Conservation (phyloP, 2,329 filamentous ascomycete species). For the Aspergillus sp. region DNA sequence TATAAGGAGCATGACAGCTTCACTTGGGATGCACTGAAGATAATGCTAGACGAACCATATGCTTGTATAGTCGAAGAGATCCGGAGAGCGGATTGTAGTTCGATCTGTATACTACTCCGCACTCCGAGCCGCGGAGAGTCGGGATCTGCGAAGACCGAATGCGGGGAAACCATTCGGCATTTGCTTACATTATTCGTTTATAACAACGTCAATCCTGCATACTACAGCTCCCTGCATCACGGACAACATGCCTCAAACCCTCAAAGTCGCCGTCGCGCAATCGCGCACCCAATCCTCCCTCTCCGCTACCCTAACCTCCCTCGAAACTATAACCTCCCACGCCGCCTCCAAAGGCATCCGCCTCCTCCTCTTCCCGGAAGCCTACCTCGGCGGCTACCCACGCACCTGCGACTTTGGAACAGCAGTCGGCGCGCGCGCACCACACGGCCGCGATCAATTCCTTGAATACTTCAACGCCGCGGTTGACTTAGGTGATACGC, state of each 20-base stretch:
- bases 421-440: slow-evolving; percentile 61
- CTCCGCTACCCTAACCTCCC: slow-evolving; percentile 56
- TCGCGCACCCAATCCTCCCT: slow-evolving; percentile 37
- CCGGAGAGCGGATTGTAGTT: too few relatives aligned
- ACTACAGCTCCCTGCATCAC: not conserved
- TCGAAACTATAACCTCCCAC: slow-evolving; percentile 55
- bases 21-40: too few relatives aligned
- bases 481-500: slow-evolving; percentile 78
- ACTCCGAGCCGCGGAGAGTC: too few relatives aligned
- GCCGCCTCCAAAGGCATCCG: slow-evolving; percentile 58
- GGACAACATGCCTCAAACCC: slow-evolving; percentile 30
- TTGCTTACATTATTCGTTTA: too few relatives aligned
- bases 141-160: too few relatives aligned
- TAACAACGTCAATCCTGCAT: too few relatives aligned
- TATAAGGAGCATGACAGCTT: too few relatives aligned
- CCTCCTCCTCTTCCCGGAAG: slow-evolving; percentile 83
- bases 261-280: slow-evolving; percentile 43
- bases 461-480: slow-evolving; percentile 70
- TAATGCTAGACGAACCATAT: too few relatives aligned
- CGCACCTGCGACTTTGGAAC: slow-evolving; percentile 72
- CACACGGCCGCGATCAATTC: slow-evolving; percentile 71
- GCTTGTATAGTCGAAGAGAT: too few relatives aligned
- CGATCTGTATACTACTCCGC: too few relatives aligned
- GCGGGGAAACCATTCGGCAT: too few relatives aligned
- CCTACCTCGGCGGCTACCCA: slow-evolving; percentile 86